Base-by-base conservation (phyloP, 768 basidiomycete genomes). In the Auriscalpium orientale region DNA sequence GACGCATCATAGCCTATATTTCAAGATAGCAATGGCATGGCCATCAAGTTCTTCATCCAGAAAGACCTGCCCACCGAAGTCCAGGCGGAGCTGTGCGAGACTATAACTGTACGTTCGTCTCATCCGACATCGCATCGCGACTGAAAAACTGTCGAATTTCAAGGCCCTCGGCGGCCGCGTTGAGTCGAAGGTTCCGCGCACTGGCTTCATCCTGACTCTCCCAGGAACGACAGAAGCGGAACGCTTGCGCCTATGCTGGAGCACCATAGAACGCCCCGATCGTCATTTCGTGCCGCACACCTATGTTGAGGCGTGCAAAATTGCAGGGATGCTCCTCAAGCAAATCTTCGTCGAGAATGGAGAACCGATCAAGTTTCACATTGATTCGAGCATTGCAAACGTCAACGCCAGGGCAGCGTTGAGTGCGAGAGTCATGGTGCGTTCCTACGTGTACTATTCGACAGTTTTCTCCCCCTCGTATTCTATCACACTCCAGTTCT, bases 31-130 rank as follows among this genome's bases (percentile, higher is more conserved):
- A 80, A 78, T 64, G 83, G 83, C 40, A 68, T 87, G 51, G 79
- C 87, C 3, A 71, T 89, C 76, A 91, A 91, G 65, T 91, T 91
- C 66, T 91, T 91, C 67, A 79, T 91, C 18, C 89, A 91, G 65
- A 89, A 87, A 64, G 88, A 91, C 67, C 74, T 91, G 9, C 70
- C 80, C 4, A 76, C 83, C 55, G 81, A 84, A 61, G 74, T 82
- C 20, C 85, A 87, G 62, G 82, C 83, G 16, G 84, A 89, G 58
- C 68, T 90, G 34, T 84, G 83, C 64, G 86, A 89, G 67, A 84
- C 79, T 13, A 87, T 90, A 51, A 81, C 86, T 0, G 88, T 89
- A 54, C 40, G 78, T 63, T 21, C 34, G 44, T 28, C 15, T 18
- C 18, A 13, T 45, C 21, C 50, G 15, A 8, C 13, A 0, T 51